phyloP scores from a whole-genome alignment of 208 protist species.

The Leishmania braziliensis region DNA sequence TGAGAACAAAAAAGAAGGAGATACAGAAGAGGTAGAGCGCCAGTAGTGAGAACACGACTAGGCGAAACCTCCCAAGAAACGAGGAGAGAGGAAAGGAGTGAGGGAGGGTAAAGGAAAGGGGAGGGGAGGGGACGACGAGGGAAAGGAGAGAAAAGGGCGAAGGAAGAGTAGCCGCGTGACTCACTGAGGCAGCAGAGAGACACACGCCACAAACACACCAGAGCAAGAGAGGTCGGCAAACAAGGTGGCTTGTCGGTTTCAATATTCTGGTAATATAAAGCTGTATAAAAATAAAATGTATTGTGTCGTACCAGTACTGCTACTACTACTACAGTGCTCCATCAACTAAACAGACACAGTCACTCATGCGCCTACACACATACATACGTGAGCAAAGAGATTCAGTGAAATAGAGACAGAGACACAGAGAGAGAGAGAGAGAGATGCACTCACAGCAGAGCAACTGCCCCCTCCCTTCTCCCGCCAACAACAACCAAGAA shows the following conservation, averaged over 20 bases:
- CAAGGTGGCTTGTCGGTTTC: not conserved
- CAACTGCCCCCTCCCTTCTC: not conserved
- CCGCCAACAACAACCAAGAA: not conserved
- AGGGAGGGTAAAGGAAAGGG: not conserved
- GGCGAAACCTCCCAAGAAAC: not conserved
- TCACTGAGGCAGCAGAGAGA: not conserved
- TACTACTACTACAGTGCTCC: not conserved
- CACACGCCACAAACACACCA: not conserved
- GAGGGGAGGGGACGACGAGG: not conserved
- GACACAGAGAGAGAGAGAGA: not conserved
- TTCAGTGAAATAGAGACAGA: not conserved
- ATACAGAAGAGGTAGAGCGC: not conserved
- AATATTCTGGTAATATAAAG: not conserved
- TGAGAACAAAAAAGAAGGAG: conserved; percentile 7
- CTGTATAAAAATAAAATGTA: not conserved
- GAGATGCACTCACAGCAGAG: not conserved
- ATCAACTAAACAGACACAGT: not conserved
- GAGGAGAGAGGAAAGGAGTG: too few species aligned
- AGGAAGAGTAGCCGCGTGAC: not conserved
- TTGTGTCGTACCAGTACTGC: not conserved
- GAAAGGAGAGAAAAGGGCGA: not conserved
- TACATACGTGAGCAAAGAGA: not conserved
- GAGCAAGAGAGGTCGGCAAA: not conserved
- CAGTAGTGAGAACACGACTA: not conserved
- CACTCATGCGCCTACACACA: not conserved